These are phyloP conservation scores for Hygrophorus pudorinus DNA, from an alignment of 768 basidiomycete species.

Conservation along the genomic window DNA sequence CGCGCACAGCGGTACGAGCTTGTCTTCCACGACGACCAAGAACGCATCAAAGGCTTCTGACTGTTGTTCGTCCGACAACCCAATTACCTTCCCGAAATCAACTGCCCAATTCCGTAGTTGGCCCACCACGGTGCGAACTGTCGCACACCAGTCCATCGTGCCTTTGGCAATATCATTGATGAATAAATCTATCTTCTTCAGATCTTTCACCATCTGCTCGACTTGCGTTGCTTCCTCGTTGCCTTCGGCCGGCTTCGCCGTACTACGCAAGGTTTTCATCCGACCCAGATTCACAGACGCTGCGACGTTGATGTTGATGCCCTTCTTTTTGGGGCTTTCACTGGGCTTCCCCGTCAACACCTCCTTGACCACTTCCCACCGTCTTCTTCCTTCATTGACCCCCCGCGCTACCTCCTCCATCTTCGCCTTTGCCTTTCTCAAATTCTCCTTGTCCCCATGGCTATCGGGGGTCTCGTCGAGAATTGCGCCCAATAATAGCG, in stretches of 20 bases:
- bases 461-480: constrained; percentile 62
- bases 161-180: constrained; percentile 52
- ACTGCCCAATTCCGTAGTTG: constrained; percentile 52
- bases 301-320: constrained; percentile 33
- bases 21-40: constrained; percentile 42
- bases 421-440: constrained; percentile 40
- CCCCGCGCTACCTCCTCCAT: constrained; percentile 68
- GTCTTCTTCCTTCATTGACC: constrained; percentile 69
- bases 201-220: constrained; percentile 41
- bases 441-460: constrained; percentile 55
- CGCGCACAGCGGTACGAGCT: constrained; percentile 41
- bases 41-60: constrained; percentile 67
- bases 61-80: constrained; percentile 26
- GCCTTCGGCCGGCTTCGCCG: constrained; percentile 20
- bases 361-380: constrained; percentile 72
- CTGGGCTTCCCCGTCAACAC: constrained; percentile 38
- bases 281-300: constrained; percentile 49
- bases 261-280: constrained; percentile 45
- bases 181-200: constrained; percentile 48
- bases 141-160: constrained; percentile 53
- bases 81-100: constrained; percentile 59
- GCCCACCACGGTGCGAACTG: constrained; percentile 37
- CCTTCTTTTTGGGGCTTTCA: constrained; percentile 22
- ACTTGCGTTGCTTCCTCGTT: constrained; percentile 42
- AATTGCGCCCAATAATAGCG: constrained; percentile 71